phyloP scores from a whole-genome alignment of 2,329 filamentous ascomycete species.

The Aspergillus fumigatiaffinis region DNA sequence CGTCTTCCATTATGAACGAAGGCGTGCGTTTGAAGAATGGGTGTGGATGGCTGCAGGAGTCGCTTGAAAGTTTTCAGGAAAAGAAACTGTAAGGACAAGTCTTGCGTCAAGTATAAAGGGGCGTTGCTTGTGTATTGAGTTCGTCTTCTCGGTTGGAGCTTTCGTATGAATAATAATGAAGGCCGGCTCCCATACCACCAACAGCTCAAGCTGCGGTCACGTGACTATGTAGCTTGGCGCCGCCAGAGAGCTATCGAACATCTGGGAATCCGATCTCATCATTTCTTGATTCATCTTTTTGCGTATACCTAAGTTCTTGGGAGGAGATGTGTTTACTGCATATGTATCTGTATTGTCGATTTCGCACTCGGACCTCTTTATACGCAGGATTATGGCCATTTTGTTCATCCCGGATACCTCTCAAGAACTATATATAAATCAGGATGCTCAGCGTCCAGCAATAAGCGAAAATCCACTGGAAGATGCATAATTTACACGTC shows the following conservation, averaged over 20 bases:
- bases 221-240: neutral
- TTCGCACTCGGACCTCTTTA: neutral
- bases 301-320: neutral
- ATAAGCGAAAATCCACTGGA: too few species aligned
- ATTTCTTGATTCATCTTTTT: neutral
- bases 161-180: neutral
- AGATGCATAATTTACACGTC: neutral
- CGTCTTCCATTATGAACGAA: conserved; percentile 68
- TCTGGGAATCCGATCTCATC: neutral
- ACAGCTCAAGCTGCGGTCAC: neutral
- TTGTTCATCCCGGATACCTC: neutral
- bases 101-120: neutral
- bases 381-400: neutral
- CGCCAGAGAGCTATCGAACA: neutral
- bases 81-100: neutral
- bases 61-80: neutral
- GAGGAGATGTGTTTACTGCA: neutral
- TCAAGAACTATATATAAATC: neutral
- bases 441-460: neutral
- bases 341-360: neutral
- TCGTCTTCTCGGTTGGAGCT: neutral
- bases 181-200: neutral
- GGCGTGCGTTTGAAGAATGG: neutral
- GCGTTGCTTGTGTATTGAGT: neutral
- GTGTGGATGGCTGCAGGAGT: neutral